Evolutionary conservation across 2,329 filamentous ascomycete species (phyloP).

Genomic region (Colletotrichum endophyticum): DNA sequence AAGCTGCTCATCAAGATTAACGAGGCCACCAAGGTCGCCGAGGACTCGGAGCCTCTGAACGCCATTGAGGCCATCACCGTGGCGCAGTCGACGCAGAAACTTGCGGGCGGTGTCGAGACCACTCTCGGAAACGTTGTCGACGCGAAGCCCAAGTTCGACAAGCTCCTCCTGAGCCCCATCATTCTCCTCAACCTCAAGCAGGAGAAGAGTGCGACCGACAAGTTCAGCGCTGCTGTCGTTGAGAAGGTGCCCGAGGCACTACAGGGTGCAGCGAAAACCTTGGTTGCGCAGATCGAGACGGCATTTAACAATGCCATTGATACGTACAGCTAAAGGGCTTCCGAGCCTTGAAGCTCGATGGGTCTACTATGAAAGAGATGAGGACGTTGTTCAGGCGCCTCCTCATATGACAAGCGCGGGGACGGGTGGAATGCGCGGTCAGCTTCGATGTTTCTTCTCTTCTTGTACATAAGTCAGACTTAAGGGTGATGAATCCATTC

Average conservation of each 20-base stretch:
- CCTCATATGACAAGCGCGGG: neutral
- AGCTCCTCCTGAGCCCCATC: slow-evolving; percentile 43
- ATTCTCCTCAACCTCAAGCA: slow-evolving; percentile 46
- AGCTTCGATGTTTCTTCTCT: neutral
- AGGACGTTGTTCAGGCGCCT: neutral
- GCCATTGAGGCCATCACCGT: slow-evolving; percentile 42
- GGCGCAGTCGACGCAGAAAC: slow-evolving; percentile 37
- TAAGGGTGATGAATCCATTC: neutral
- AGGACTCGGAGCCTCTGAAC: slow-evolving; percentile 40
- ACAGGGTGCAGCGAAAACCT: slow-evolving; percentile 32
- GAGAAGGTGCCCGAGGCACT: slow-evolving; percentile 42
- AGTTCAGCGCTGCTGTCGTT: slow-evolving; percentile 41
- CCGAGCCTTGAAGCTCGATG: neutral
- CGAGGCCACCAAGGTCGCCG: slow-evolving; percentile 39
- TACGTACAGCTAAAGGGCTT: slow-evolving; percentile 25
- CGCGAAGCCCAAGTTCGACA: slow-evolving; percentile 49
- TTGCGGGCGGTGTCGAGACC: slow-evolving; percentile 40
- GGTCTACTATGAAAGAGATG: neutral
- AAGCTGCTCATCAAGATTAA: slow-evolving; percentile 44
- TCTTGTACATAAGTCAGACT: neutral
- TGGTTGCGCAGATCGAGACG: slow-evolving; percentile 42
- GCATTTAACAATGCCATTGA: slow-evolving; percentile 43
- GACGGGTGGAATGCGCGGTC: neutral
- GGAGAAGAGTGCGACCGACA: slow-evolving; percentile 42
- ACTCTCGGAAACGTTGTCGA: slow-evolving; percentile 42